Conservation (phyloP, 305 asterid species). For the Salvia sclarea region DNA sequence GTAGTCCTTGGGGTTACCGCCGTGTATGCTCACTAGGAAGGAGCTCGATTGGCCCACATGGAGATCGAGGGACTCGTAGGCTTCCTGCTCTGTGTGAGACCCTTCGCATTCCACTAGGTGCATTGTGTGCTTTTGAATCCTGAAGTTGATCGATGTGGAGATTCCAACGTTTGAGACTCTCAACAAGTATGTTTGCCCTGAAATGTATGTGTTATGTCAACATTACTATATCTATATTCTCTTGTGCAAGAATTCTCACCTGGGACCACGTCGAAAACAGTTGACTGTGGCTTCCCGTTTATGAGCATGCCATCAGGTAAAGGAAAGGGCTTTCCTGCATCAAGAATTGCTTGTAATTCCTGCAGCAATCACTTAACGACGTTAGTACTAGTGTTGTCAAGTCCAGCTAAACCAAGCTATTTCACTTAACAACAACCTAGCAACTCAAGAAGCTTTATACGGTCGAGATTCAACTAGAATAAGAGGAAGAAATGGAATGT, state of each 20-base stretch:
- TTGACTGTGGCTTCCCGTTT: constrained; percentile 52
- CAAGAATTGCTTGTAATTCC: constrained; percentile 60
- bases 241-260: constrained; percentile 47
- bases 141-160: constrained; percentile 66
- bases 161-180: constrained; percentile 73
- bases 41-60: constrained; percentile 81
- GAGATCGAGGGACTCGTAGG: constrained; percentile 66
- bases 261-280: constrained; percentile 49
- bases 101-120: constrained; percentile 77
- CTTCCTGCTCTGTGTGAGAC: constrained; percentile 62
- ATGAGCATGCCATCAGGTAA: constrained; percentile 62
- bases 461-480: too few species aligned
- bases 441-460: too few species aligned
- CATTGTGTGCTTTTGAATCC: constrained; percentile 67
- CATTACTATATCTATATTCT: too few species aligned
- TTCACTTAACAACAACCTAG: too few species aligned
- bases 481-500: neutral
- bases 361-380: neutral
- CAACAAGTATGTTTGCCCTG: constrained; percentile 62
- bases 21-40: constrained; percentile 48
- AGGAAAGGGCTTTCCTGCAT: constrained; percentile 54
- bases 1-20: constrained; percentile 37
- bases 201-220: neutral
- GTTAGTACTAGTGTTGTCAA: too few species aligned
- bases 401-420: too few species aligned